Conservation (phyloP, 331 rosid species). For the Saraca asoca region DNA sequence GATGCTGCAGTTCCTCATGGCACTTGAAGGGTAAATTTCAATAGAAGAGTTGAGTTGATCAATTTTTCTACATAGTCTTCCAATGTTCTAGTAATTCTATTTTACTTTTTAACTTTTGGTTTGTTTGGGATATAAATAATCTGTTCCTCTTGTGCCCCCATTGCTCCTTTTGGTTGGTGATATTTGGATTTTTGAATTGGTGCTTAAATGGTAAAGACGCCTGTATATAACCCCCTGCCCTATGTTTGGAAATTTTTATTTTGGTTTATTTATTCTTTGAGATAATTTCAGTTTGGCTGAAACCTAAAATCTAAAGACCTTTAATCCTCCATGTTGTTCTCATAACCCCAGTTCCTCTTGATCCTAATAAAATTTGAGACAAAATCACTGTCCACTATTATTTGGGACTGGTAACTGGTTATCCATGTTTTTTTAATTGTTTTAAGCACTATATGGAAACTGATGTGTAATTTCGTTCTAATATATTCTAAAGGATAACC, state of each 20-base stretch:
- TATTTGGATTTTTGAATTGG: slow-evolving; percentile 7
- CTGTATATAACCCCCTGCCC: neutral
- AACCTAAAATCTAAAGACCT: neutral
- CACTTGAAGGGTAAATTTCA: slow-evolving; percentile 16
- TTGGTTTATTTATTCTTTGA: slow-evolving; percentile 25
- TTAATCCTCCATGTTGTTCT: neutral
- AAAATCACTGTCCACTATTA: slow-evolving; percentile 10
- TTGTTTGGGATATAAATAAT: slow-evolving; percentile 10
- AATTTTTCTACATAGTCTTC: neutral
- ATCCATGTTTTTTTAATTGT: slow-evolving; percentile 23
- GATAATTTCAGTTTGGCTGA: slow-evolving; percentile 20
- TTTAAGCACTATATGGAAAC: slow-evolving; percentile 29
- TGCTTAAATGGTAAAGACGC: slow-evolving; percentile 18
- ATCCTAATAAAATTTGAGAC: slow-evolving; percentile 5
- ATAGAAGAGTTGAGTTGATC: slow-evolving; percentile 7
- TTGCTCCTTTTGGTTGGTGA: slow-evolving; percentile 10
- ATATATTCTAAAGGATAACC: slow-evolving; percentile 30
- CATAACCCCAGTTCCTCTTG: neutral
- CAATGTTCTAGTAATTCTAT: slow-evolving; percentile 1
- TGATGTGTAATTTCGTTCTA: slow-evolving; percentile 27
- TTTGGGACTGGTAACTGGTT: slow-evolving; percentile 29
- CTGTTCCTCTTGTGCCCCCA: neutral
- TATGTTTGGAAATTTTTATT: slow-evolving; percentile 17
- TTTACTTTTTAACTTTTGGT: slow-evolving; percentile 1
- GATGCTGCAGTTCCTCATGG: slow-evolving; percentile 7